These are phyloP conservation scores for Helianthus annuus DNA, from an alignment of 129 eudicot species.

Conservation along the genomic window DNA sequence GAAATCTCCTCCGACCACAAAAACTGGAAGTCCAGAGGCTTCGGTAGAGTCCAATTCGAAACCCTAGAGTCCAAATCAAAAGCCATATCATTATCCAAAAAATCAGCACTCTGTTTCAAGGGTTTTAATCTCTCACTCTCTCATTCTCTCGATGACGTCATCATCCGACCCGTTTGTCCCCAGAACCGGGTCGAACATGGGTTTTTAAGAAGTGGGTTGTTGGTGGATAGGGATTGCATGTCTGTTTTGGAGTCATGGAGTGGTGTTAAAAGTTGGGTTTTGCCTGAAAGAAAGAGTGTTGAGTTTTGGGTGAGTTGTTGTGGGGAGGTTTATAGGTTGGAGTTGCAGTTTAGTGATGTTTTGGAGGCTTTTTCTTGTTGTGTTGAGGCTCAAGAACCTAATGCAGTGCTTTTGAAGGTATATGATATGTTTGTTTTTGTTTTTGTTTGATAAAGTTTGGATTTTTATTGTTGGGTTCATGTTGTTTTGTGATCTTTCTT, in stretches of 20 bases:
- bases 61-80: constrained; percentile 49
- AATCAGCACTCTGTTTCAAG: constrained; percentile 44
- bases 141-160: constrained; percentile 61
- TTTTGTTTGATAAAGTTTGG: background rate
- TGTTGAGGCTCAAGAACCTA: constrained; percentile 35
- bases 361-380: constrained; percentile 54
- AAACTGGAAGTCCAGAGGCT: constrained; percentile 87
- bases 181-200: constrained; percentile 46
- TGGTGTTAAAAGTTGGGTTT: constrained; percentile 60
- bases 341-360: constrained; percentile 76
- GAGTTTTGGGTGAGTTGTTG: constrained; percentile 55
- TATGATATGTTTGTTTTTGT: constrained; percentile 2
- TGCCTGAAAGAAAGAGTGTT: constrained; percentile 67
- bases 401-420: constrained; percentile 80
- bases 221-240: constrained; percentile 47
- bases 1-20: constrained; percentile 80
- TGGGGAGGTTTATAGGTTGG: constrained; percentile 58
- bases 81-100: constrained; percentile 39
- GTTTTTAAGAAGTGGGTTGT: constrained; percentile 52
- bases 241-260: constrained; percentile 70
- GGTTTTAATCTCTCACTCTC: constrained; percentile 50
- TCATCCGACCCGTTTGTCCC: constrained; percentile 56
- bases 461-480: background rate
- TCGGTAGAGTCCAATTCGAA: constrained; percentile 78
- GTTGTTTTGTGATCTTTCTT: background rate